Conservation (phyloP, 352 stramenopile species). For the Phytophthora citrophthora region DNA sequence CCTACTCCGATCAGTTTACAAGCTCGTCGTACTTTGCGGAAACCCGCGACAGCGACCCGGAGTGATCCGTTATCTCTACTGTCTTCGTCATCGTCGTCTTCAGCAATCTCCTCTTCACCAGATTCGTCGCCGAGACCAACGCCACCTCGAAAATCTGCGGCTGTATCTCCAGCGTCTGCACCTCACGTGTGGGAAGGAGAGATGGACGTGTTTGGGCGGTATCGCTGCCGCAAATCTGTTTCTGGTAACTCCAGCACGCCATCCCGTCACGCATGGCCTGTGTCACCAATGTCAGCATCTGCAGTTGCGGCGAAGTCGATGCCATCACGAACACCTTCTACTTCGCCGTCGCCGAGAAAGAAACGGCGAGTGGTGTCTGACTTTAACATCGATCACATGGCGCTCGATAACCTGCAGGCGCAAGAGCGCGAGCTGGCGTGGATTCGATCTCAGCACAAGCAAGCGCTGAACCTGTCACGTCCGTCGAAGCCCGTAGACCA, state of each 20-base stretch:
- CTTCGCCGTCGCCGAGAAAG: slow-evolving; percentile 25
- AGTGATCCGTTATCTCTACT: slow-evolving; percentile 6
- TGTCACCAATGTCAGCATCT: neutral
- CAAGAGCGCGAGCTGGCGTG: slow-evolving; percentile 51
- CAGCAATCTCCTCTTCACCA: slow-evolving; percentile 13
- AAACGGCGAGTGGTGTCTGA: slow-evolving; percentile 17
- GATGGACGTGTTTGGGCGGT: slow-evolving; percentile 10
- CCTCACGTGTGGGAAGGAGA: slow-evolving; percentile 7
- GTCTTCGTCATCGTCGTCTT: slow-evolving; percentile 8
- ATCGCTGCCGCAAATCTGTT: slow-evolving; percentile 25
- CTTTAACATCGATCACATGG: slow-evolving; percentile 33
- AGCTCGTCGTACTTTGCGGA: neutral
- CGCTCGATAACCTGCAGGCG: slow-evolving; percentile 43
- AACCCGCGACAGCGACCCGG: neutral
- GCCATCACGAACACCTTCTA: neutral
- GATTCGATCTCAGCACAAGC: slow-evolving; percentile 37
- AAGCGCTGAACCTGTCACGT: slow-evolving; percentile 14
- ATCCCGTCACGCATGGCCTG: neutral
- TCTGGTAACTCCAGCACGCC: neutral
- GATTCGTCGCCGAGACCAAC: slow-evolving; percentile 12
- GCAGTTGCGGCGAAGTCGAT: neutral
- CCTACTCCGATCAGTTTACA: neutral
- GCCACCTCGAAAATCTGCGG: slow-evolving; percentile 9
- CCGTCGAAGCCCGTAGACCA: slow-evolving; percentile 3
- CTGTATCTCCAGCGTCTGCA: neutral